A percentile compares a stretch with the other conserved stretches of the same genome.
Evolutionary conservation across 2,329 filamentous ascomycete species (phyloP).

Genomic region (Sporothrix globosa): DNA sequence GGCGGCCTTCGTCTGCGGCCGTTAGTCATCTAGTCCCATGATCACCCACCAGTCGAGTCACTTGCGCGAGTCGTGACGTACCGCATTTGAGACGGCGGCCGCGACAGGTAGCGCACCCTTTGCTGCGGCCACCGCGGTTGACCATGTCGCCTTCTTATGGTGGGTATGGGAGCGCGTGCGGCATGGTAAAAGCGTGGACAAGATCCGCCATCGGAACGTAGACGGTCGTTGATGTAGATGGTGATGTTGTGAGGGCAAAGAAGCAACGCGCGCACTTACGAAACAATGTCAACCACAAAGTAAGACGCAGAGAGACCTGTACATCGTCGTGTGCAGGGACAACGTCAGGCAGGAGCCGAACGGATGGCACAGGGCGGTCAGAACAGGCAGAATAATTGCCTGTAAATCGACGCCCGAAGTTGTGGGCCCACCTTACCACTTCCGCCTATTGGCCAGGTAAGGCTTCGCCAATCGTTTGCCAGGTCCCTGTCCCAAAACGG

Average conservation of each 20-base stretch:
- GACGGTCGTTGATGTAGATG: background rate
- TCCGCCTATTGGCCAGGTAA: background rate
- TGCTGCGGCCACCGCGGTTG: conserved; percentile 19
- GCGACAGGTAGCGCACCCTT: conserved; percentile 4
- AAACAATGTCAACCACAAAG: too few relatives aligned
- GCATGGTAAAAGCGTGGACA: background rate
- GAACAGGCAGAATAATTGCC: background rate
- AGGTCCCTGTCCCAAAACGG: background rate
- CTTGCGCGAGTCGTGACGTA: background rate
- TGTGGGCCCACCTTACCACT: background rate
- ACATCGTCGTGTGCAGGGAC: too few relatives aligned
- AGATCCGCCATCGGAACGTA: background rate
- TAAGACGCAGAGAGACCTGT: background rate
- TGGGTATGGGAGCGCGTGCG: background rate
- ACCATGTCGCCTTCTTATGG: conserved; percentile 11
- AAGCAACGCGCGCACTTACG: too few relatives aligned
- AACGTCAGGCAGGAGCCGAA: background rate
- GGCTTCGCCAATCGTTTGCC: background rate
- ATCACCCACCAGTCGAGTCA: background rate
- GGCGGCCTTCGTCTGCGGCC: background rate
- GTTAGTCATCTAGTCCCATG: background rate
- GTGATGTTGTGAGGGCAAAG: too few relatives aligned
- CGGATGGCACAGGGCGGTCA: conserved; percentile 7
- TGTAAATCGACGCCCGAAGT: too few relatives aligned
- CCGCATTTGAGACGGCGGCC: background rate